These are phyloP conservation scores for Podospora conica DNA, from an alignment of 495 filamentous ascomycete genomes.

Conservation along the genomic window DNA sequence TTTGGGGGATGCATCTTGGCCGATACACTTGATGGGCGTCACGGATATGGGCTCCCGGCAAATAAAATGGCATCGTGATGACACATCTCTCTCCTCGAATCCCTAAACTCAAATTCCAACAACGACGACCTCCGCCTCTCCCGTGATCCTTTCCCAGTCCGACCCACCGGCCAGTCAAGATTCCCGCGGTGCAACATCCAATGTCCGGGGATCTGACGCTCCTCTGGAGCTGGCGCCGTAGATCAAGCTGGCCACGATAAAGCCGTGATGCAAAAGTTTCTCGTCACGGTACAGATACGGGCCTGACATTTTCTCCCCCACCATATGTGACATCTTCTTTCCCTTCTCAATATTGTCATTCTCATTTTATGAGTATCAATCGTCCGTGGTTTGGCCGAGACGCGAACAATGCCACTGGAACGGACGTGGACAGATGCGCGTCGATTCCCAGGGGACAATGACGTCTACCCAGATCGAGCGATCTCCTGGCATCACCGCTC, in stretches of 20 bases:
- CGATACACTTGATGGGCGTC: conserved; percentile 28
- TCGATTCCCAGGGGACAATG: conserved; percentile 19
- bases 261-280: conserved; percentile 70
- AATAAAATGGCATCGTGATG: conserved; percentile 32
- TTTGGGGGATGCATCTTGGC: conserved; percentile 21
- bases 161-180: conserved; percentile 41
- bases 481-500: conserved; percentile 2
- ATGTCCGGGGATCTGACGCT: conserved; percentile 50
- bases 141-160: conserved; percentile 2
- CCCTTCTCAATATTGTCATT: not conserved
- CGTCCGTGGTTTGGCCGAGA: not conserved
- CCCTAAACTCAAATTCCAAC: not conserved
- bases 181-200: conserved; percentile 41
- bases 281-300: conserved; percentile 93
- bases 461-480: conserved; percentile 23
- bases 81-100: conserved; percentile 6
- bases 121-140: not conserved
- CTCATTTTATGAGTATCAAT: not conserved
- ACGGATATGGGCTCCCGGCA: conserved; percentile 31
- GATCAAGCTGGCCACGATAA: conserved; percentile 69
- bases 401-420: conserved; percentile 23
- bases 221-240: conserved; percentile 50
- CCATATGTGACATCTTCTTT: not conserved
- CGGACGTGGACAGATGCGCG: conserved; percentile 8
- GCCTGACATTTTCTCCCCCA: conserved; percentile 53